These are phyloP conservation scores for Talaromyces pinophilus DNA, from an alignment of 2,329 filamentous ascomycete species.

Conservation along the genomic window DNA sequence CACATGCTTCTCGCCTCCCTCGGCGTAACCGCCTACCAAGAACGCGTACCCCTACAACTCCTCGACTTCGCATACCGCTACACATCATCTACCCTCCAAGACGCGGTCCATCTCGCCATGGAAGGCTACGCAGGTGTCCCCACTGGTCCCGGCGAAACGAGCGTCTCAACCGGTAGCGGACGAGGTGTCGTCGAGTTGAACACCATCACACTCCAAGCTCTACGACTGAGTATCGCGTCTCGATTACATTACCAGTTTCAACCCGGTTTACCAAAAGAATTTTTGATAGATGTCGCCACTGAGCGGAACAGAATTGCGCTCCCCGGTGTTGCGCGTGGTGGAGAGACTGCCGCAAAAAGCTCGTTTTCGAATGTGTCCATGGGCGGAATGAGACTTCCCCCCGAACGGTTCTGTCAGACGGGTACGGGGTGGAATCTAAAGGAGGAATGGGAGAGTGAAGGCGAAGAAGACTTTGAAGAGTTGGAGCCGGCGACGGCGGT, in stretches of 20 bases:
- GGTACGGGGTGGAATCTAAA: slow-evolving; percentile 59
- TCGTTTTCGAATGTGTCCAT: slow-evolving; percentile 40
- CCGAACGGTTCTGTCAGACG: slow-evolving; percentile 63
- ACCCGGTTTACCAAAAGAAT: slow-evolving; percentile 61
- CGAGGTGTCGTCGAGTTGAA: slow-evolving; percentile 49
- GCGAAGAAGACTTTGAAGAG: slow-evolving; percentile 44
- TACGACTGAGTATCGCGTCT: slow-evolving; percentile 63
- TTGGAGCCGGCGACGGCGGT: slow-evolving; percentile 7
- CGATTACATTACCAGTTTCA: slow-evolving; percentile 63
- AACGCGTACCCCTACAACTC: slow-evolving; percentile 55
- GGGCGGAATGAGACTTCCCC: slow-evolving; percentile 60
- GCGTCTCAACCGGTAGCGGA: slow-evolving; percentile 35
- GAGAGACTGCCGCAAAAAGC: slow-evolving; percentile 30
- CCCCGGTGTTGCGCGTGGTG: slow-evolving; percentile 58
- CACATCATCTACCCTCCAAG: slow-evolving; percentile 54
- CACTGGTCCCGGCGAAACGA: slow-evolving; percentile 30
- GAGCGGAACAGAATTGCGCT: slow-evolving; percentile 57
- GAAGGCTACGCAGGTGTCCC: slow-evolving; percentile 52
- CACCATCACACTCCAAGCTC: slow-evolving; percentile 57
- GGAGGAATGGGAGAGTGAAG: slow-evolving; percentile 61
- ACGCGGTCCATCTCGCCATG: slow-evolving; percentile 54
- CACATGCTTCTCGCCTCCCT: slow-evolving; percentile 54
- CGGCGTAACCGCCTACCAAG: slow-evolving; percentile 54
- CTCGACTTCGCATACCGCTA: slow-evolving; percentile 58
- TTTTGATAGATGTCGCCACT: slow-evolving; percentile 58